Evolutionary conservation across 116 monocot genomes (phyloP), one percentile per base, ranked within the genome.

Genomic region (Trichopus zeylanicus): DNA sequence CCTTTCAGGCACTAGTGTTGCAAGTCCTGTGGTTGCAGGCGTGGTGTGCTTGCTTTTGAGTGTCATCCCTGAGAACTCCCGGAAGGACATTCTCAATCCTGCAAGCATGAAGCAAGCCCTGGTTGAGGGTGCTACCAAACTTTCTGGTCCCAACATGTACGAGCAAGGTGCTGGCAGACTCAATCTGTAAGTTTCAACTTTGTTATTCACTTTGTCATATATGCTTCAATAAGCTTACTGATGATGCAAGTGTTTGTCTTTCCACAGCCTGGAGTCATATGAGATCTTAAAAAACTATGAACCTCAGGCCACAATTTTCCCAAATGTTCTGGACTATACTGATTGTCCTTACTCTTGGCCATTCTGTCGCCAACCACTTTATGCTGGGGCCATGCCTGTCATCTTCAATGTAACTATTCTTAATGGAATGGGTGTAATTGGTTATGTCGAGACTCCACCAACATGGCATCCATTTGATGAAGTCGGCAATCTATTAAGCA

Each of bases 51-150:
- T 99, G 73, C 98, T 99, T 64, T 80, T 74, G 7, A 92, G 92
- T 73, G 71, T 99, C 30, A 75, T 99, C 31, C 92, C 98, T 48
- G 78, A 91, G 54, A 65, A 51, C 19, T 51, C 54, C 23, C 74
- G 88, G 39, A 99, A 99, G 79, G 58, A 69, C 7, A 31, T 88
- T 59, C 42, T 99, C 39, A 99, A 91, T 81, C 98, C 98, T 51
- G 98, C 92, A 51, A 88, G 92, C 69, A 99, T 99, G 98, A 99
- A 99, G 66, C 98, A 99, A 79, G 98, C 98, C 65, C 68, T 99
- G 61, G 98, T 99, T 48, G 98, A 99, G 72, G 92, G 92, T 54
- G 92, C 98, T 57, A 71, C 83, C 38, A 99, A 79, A 61, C 88
- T 99, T 51, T 77, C 88, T 67, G 92, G 78, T 51, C 85, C 88